Base-by-base conservation (phyloP, 495 filamentous ascomycete species). In the Podospora bellae-mahoneyi region DNA sequence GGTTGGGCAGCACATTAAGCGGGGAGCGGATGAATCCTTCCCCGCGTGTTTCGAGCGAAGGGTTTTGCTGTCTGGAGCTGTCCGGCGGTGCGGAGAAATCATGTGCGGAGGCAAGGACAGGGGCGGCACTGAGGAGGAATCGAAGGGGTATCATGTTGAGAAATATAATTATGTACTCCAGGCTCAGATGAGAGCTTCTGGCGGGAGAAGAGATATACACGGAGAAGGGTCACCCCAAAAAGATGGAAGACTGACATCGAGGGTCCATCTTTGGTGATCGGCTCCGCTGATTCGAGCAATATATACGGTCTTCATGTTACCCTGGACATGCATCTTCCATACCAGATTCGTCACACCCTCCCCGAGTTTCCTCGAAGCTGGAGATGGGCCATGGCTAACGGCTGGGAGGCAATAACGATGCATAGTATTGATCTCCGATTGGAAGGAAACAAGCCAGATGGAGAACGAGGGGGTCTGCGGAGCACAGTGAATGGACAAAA, bases 1-100 rank as follows among this genome's bases (percentile, higher is more conserved):
- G 18, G 56, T 19, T 59, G 30, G 32, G 61, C 27, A 70, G 26
- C 1, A 65, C 65, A 9, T 60, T 58, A 44, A 72, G 54, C 26
- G 71, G 65, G 6, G 71, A 44, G 16, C 71, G 71, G 63, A 72
- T 30, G 27, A 72, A 70, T 65, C 71, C 71, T 16, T 71, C 62
- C 28, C 71, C 68, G 23, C 68, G 65, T 5, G 61, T 4, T 23
- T 26, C 16, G 23, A 67, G 55, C 4, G 15, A 44, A 13, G 32
- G 39, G 39, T 6, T 48, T 48, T 48, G 57, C 5, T 20, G n/a
- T 26, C 55, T 23, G 23, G 69, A 18, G n/a, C 2, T 18, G 30
- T 28, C 16, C 19, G 61, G 19, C 2, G 69, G 34, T 4, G 62
- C 61, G 2, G 65, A 53, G 28, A 30, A 57, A 2, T 56, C 62